A percentile compares a stretch with the other conserved stretches of the same genome.
phyloP scores from a whole-genome alignment of 2,329 filamentous ascomycete genomes.

The Xylaria sp. region DNA sequence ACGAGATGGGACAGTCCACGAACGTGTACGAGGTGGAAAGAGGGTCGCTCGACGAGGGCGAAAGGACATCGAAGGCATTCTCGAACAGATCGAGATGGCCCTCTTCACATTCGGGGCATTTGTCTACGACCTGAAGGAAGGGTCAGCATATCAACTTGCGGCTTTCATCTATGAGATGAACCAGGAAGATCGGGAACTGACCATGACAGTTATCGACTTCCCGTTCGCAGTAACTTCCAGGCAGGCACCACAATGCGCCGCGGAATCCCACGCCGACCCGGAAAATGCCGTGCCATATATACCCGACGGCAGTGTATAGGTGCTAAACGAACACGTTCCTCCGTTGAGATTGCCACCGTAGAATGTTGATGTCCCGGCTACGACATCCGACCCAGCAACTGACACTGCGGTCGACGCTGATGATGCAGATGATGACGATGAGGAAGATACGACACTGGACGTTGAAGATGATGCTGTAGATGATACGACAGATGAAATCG shows the following conservation, averaged over 20 bases:
- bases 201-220: slow-evolving; percentile 72
- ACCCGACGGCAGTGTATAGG: slow-evolving; percentile 68
- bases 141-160: slow-evolving; percentile 9
- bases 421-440: slow-evolving; percentile 5
- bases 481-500: not conserved
- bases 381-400: slow-evolving; percentile 34
- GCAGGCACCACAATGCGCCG: slow-evolving; percentile 70
- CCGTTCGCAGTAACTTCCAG: slow-evolving; percentile 68
- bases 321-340: slow-evolving; percentile 72
- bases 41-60: slow-evolving; percentile 51
- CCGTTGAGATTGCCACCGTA: slow-evolving; percentile 67
- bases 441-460: not conserved
- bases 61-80: slow-evolving; percentile 55
- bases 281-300: slow-evolving; percentile 72
- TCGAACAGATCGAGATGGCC: slow-evolving; percentile 60
- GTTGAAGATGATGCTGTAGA: not conserved
- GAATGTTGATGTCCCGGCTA: slow-evolving; percentile 60
- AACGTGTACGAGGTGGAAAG: slow-evolving; percentile 56
- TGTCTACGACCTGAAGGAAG: slow-evolving; percentile 55
- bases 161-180: not conserved
- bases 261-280: slow-evolving; percentile 65
- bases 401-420: slow-evolving; percentile 9
- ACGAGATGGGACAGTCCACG: slow-evolving; percentile 56
- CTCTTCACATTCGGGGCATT: slow-evolving; percentile 56
- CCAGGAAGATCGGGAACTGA: slow-evolving; percentile 49